Conservation (phyloP, 192 early-diverging fungal species). For the Podila minutissima region DNA sequence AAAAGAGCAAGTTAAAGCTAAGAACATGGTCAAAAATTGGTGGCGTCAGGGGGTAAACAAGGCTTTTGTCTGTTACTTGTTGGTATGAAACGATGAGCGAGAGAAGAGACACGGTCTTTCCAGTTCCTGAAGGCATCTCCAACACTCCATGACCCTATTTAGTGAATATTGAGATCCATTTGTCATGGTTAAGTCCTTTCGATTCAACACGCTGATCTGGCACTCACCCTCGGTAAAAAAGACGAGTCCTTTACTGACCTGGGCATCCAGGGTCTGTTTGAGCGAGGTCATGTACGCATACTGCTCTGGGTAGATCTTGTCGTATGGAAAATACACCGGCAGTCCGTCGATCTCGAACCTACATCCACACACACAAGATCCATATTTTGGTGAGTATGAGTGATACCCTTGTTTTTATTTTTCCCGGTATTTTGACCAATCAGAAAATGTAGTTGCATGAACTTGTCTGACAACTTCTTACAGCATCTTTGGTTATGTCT, state of each 20-base stretch:
- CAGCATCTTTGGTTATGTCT: neutral
- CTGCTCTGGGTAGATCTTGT: constrained; percentile 99
- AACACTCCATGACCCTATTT: constrained; percentile 91
- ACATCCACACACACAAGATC: neutral
- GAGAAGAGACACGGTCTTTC: constrained; percentile 96
- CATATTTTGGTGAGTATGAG: neutral
- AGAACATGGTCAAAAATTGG: constrained; percentile 15
- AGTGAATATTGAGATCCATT: constrained; percentile 2
- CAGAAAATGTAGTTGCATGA: no score
- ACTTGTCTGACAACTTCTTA: neutral
- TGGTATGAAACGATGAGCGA: constrained; percentile 98
- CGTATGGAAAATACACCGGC: constrained; percentile 97
- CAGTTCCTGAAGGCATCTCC: constrained; percentile 99
- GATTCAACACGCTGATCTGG: neutral
- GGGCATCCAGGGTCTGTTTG: constrained; percentile 91
- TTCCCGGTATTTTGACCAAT: no score
- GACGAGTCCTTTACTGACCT: constrained; percentile 56
- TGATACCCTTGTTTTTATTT: no score
- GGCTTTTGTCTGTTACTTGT: constrained; percentile 59
- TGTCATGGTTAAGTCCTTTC: neutral
- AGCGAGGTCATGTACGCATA: constrained; percentile 98
- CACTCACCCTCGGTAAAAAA: neutral
- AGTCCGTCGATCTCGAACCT: constrained; percentile 88
- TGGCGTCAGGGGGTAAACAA: constrained; percentile 23
- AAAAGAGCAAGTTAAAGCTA: constrained; percentile 2